Conservation (phyloP, 768 basidiomycete species). For the Candolleomyces aberdarensis region DNA sequence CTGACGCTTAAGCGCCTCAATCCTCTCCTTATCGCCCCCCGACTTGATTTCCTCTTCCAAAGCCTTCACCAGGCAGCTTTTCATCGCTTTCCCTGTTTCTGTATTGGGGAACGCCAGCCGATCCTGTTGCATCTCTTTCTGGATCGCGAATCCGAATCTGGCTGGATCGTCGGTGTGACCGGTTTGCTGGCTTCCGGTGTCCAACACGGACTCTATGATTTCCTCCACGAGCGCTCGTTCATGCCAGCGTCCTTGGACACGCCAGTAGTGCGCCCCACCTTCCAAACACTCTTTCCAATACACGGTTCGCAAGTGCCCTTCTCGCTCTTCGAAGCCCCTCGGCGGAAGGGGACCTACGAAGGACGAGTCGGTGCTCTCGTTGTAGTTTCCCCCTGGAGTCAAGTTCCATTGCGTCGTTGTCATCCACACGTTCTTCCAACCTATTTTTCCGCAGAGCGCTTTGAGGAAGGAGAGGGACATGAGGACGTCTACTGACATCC, state of each 20-base stretch:
- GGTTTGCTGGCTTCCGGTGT: not conserved
- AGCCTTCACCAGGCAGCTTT: not conserved
- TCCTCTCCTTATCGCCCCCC: not conserved
- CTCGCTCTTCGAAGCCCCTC: not conserved
- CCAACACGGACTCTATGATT: not conserved
- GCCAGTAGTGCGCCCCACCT: not conserved
- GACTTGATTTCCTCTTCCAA: not conserved
- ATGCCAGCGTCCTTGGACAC: not conserved
- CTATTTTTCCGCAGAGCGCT: not conserved
- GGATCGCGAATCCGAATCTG: not conserved
- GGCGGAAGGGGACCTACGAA: too few species aligned
- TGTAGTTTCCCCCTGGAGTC: too few species aligned
- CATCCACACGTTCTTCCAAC: not conserved
- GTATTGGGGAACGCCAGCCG: not conserved
- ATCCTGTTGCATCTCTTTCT: not conserved
- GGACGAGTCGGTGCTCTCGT: too few species aligned
- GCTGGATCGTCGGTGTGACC: not conserved
- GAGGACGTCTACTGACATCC: constrained; percentile 1
- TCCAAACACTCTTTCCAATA: constrained; percentile 4
- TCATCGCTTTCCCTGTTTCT: not conserved
- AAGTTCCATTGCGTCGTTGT: constrained; percentile 8
- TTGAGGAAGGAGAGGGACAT: constrained; percentile 2
- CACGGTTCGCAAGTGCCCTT: not conserved
- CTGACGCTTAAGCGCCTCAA: not conserved
- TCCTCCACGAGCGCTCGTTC: not conserved